Base-by-base conservation (phyloP, 495 filamentous ascomycete species). In the Rostrohypoxylon terebratum region DNA sequence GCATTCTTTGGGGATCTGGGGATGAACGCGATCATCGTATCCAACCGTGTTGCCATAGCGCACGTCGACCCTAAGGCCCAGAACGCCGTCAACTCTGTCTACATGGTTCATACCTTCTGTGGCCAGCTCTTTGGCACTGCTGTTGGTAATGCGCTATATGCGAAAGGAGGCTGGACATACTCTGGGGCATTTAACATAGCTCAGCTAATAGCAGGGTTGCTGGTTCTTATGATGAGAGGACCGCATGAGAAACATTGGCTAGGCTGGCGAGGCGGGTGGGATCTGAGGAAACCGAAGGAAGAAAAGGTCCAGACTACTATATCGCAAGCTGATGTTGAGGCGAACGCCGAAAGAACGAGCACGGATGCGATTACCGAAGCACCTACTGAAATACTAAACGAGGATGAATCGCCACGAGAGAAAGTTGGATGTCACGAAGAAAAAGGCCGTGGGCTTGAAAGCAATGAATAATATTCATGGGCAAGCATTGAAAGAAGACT, bases 121-220 rank as follows among this genome's bases (percentile, higher is more conserved):
- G 92, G 92, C 0, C 91, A 93, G 81, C 76, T 94, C 3, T 86
- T 88, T 68, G 92, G 92, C 0, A 94, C 92, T 0, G 83, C 88
- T 0, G 89, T 87, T 1, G 92, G 91, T 3, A 92, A 90, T 72
- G 81, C 83, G 40, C 71, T 93, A 1, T 93, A 91, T 77, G 88
- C 90, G n/a, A 61, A 77, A 4, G 83, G 82, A 0, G 91, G 91
- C 0, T 93, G 91, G 91, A 83, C 86, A 13, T 78, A 81, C 16
- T 87, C 85, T 33, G 90, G 89, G 1, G 87, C 85, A 60, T 85
- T 87, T 14, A 90, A 87, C 73, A 78, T 93, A 48, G 89, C 84
- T 13, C 88, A 91, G 73, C 83, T 90, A 23, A 85, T 81, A 7
- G 78, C 82, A 2, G 86, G 87, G 9, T 55, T 91, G 71, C 4